These are phyloP conservation scores for Fennellomyces sp. DNA, from an alignment of 371 early-diverging fungal species.

Conservation along the genomic window DNA sequence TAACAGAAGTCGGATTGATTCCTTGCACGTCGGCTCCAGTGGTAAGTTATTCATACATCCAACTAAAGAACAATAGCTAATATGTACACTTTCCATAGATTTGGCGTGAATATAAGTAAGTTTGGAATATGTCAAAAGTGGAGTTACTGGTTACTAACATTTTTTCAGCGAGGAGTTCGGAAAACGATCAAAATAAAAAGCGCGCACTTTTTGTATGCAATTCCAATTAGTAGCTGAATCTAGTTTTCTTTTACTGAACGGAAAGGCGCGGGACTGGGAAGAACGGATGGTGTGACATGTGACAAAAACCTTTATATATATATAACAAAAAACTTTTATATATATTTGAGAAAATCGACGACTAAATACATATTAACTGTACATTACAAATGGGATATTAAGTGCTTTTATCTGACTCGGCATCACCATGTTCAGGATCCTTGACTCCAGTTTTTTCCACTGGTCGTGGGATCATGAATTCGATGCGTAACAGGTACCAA, in stretches of 20 bases:
- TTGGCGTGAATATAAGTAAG: constrained; percentile 63
- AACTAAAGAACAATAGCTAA: background rate
- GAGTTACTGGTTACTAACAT: constrained; percentile 1
- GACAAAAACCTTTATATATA: no score
- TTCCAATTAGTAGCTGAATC: no score
- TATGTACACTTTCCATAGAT: constrained; percentile 29
- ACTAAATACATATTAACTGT: no score
- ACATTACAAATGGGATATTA: no score
- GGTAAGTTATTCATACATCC: constrained; percentile 45
- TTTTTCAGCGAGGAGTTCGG: constrained; percentile 43
- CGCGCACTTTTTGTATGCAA: no score
- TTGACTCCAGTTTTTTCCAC: background rate
- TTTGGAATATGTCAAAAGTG: background rate
- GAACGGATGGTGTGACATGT: no score
- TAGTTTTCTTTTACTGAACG: no score
- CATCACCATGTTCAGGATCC: background rate
- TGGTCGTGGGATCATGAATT: background rate
- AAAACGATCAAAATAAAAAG: constrained; percentile 27
- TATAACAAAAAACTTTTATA: no score
- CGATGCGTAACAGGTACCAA: background rate
- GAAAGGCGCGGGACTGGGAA: no score
- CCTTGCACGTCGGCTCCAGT: constrained; percentile 94
- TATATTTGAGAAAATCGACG: no score
- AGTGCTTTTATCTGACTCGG: no score
- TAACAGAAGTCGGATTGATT: constrained; percentile 94